A percentile compares a stretch with the other conserved stretches of the same genome.
phyloP scores from a whole-genome alignment of 2,329 filamentous ascomycete species.

The Pyrenophora tritici-repentis region DNA sequence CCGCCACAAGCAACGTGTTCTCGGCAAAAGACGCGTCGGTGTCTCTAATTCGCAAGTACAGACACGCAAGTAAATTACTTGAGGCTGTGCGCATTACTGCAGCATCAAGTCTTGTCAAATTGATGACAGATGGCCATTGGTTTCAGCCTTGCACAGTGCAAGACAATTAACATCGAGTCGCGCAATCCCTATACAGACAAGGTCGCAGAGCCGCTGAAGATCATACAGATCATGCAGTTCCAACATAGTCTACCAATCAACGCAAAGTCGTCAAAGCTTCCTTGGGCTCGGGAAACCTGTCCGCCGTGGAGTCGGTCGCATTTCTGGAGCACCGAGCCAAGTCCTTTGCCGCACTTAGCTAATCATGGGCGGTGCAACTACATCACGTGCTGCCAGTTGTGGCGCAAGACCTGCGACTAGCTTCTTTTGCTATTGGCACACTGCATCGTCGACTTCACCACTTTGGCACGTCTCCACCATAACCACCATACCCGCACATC shows the following conservation, averaged over 20 bases:
- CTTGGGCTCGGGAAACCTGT: slow-evolving; percentile 5
- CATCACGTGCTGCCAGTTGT: neutral
- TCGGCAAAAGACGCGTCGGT: slow-evolving; percentile 3
- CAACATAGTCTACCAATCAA: slow-evolving; percentile 5
- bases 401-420: slow-evolving; percentile 5
- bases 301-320: slow-evolving; percentile 1
- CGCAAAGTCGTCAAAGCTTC: neutral
- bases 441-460: slow-evolving; percentile 13
- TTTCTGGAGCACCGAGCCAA: neutral
- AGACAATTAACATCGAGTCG: slow-evolving; percentile 26
- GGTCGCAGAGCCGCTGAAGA: slow-evolving; percentile 34
- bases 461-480: slow-evolving; percentile 6
- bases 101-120: slow-evolving; percentile 7
- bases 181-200: slow-evolving; percentile 26
- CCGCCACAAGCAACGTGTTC: slow-evolving; percentile 9
- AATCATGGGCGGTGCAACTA: neutral
- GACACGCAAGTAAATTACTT: slow-evolving; percentile 16
- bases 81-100: neutral
- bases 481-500: slow-evolving; percentile 1
- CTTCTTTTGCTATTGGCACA: slow-evolving; percentile 6
- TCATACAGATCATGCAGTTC: slow-evolving; percentile 14
- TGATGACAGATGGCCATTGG: slow-evolving; percentile 12
- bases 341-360: neutral
- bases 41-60: slow-evolving; percentile 2
- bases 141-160: slow-evolving; percentile 34